phyloP scores from a whole-genome alignment of 2,329 filamentous ascomycete genomes.

The Nakataea oryzae region DNA sequence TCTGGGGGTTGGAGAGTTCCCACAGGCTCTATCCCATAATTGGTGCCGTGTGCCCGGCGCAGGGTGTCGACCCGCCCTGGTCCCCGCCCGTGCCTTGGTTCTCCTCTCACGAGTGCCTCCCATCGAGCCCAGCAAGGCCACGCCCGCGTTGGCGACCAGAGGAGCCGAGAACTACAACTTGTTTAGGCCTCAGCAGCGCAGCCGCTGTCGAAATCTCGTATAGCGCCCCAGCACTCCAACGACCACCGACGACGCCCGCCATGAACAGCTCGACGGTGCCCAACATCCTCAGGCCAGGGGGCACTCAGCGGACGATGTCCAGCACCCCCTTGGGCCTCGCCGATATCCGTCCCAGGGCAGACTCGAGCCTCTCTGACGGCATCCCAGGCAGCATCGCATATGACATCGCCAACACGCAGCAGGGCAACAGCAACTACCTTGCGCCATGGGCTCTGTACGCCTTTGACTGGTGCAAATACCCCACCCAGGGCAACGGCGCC shows the following conservation, averaged over 20 bases:
- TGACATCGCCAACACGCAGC: slow-evolving; percentile 53
- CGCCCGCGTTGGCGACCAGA: background rate
- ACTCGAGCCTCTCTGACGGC: slow-evolving; percentile 69
- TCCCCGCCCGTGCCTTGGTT: background rate
- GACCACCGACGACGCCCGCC: background rate
- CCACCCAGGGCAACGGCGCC: slow-evolving; percentile 65
- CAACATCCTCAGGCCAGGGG: slow-evolving; percentile 49
- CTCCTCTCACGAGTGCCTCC: background rate
- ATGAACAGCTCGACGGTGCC: slow-evolving; percentile 32
- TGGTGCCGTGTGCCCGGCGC: background rate
- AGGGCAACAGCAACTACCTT: slow-evolving; percentile 82
- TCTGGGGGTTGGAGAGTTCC: background rate
- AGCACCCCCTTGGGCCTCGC: slow-evolving; percentile 86
- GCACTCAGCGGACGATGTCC: slow-evolving; percentile 32
- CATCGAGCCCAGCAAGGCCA: background rate
- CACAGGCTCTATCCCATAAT: background rate
- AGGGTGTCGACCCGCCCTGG: background rate
- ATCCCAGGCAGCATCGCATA: slow-evolving; percentile 47
- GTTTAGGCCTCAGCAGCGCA: background rate
- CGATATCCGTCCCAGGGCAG: slow-evolving; percentile 80
- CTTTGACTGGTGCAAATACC: slow-evolving; percentile 99
- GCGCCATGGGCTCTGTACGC: slow-evolving; percentile 94
- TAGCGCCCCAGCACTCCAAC: background rate
- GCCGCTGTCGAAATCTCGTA: background rate
- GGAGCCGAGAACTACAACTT: background rate